Evolutionary conservation across 2,329 filamentous ascomycete genomes (phyloP).

Genomic region (Paracorniculantispora psalliotae): DNA sequence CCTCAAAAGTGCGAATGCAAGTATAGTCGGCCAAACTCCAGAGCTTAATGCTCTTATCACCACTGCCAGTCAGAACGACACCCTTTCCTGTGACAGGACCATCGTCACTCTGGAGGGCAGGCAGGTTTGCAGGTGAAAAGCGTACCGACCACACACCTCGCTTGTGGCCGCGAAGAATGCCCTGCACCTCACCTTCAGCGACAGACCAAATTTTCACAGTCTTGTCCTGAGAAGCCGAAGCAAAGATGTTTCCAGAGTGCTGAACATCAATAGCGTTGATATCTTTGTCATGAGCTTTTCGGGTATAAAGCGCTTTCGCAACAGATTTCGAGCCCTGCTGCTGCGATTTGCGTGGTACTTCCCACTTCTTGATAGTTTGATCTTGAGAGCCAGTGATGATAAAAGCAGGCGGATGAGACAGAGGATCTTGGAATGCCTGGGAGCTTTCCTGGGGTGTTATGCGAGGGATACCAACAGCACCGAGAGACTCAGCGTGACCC

Average conservation of each 20-base stretch:
- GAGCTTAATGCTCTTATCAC: slow-evolving; percentile 92
- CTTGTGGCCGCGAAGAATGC: slow-evolving; percentile 86
- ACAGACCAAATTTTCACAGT: slow-evolving; percentile 96
- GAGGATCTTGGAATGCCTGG: slow-evolving; percentile 64
- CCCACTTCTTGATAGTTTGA: slow-evolving; percentile 92
- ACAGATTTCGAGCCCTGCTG: slow-evolving; percentile 44
- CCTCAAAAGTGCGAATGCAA: slow-evolving; percentile 90
- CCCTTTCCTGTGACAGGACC: slow-evolving; percentile 72
- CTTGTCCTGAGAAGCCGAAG: slow-evolving; percentile 92
- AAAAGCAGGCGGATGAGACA: slow-evolving; percentile 76
- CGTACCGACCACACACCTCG: slow-evolving; percentile 94
- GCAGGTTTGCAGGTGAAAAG: slow-evolving; percentile 77
- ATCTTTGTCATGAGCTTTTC: slow-evolving; percentile 97
- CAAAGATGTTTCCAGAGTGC: slow-evolving; percentile 71
- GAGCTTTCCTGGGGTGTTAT: slow-evolving; percentile 62
- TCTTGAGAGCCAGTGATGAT: slow-evolving; percentile 92
- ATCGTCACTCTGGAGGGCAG: slow-evolving; percentile 66
- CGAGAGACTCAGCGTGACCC: slow-evolving; percentile 90
- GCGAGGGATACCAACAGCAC: slow-evolving; percentile 79
- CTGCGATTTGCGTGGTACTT: slow-evolving; percentile 57
- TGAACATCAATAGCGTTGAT: slow-evolving; percentile 92
- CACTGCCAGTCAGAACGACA: slow-evolving; percentile 81
- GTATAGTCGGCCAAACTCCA: slow-evolving; percentile 93
- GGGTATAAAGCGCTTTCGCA: slow-evolving; percentile 70
- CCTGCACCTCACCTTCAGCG: slow-evolving; percentile 83